phyloP scores from a whole-genome alignment of 1,284 basidiomycete species.

The Austropuccinia psidii region DNA sequence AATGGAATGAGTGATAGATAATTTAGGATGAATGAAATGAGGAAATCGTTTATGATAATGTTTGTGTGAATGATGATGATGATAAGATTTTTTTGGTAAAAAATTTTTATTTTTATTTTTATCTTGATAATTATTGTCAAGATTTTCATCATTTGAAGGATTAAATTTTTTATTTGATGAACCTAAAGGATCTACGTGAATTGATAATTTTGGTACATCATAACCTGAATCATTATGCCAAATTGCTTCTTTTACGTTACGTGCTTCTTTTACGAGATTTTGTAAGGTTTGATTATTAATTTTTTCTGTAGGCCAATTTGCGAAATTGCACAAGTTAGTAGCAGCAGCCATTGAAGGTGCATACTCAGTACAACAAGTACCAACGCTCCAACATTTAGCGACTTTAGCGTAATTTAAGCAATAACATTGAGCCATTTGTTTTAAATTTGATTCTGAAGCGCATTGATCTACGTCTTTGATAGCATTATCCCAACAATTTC shows the following conservation, averaged over 20 bases:
- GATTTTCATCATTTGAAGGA: no score
- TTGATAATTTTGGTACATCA: constrained; percentile 1
- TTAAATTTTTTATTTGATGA: no score
- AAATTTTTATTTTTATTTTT: no score
- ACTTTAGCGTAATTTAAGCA: not conserved
- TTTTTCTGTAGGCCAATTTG: not conserved
- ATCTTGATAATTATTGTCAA: no score
- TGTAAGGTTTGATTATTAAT: no score
- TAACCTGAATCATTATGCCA: constrained; percentile 16
- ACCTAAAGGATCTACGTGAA: no score
- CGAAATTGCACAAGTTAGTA: not conserved
- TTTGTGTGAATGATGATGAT: no score
- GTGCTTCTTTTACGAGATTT: not conserved
- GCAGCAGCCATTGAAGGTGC: not conserved
- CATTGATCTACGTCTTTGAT: not conserved
- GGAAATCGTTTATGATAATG: no score
- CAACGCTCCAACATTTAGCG: not conserved
- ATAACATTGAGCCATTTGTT: not conserved
- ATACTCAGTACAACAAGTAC: not conserved
- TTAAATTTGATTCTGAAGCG: not conserved
- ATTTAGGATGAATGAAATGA: no score
- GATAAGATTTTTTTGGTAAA: no score
- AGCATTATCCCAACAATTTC: not conserved
- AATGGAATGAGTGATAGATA: no score
- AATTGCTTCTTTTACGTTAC: not conserved